Conservation (phyloP, 192 early-diverging fungal species). For the Linnemannia schmuckeri region DNA sequence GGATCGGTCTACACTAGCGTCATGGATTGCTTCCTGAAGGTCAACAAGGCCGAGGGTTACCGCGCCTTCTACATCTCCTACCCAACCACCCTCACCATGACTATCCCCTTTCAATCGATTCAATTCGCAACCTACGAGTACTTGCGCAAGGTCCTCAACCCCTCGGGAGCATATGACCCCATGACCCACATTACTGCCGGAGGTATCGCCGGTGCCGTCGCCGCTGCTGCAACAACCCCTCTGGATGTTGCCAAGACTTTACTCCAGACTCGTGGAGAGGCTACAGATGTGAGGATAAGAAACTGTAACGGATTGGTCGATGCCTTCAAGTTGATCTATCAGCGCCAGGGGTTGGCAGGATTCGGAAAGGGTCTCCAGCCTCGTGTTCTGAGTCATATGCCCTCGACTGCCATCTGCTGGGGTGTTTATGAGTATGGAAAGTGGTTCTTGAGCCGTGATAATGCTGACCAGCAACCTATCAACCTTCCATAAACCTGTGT, state of each 20-base stretch:
- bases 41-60: conserved; percentile 83
- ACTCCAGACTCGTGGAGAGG: conserved; percentile 91
- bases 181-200: conserved; percentile 88
- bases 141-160: conserved; percentile 86
- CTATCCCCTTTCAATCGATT: conserved; percentile 94
- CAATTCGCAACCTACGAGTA: conserved; percentile 96
- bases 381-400: conserved; percentile 91
- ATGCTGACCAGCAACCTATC: conserved; percentile 41
- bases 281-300: conserved; percentile 77
- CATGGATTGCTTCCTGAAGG: conserved; percentile 74
- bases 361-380: conserved; percentile 86
- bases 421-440: conserved; percentile 92
- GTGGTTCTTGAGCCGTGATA: conserved; percentile 67
- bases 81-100: conserved; percentile 94
- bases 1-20: conserved; percentile 80
- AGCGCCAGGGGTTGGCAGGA: conserved; percentile 79
- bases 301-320: conserved; percentile 77
- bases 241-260: conserved; percentile 98
- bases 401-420: conserved; percentile 96
- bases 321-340: conserved; percentile 82
- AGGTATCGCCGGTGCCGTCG: conserved; percentile 89
- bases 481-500: conserved; percentile 11
- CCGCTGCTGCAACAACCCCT: conserved; percentile 90
- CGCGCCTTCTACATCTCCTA: conserved; percentile 94
- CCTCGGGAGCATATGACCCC: conserved; percentile 86